Conservation (phyloP, 257 asterid species). For the Catharanthus roseus region DNA sequence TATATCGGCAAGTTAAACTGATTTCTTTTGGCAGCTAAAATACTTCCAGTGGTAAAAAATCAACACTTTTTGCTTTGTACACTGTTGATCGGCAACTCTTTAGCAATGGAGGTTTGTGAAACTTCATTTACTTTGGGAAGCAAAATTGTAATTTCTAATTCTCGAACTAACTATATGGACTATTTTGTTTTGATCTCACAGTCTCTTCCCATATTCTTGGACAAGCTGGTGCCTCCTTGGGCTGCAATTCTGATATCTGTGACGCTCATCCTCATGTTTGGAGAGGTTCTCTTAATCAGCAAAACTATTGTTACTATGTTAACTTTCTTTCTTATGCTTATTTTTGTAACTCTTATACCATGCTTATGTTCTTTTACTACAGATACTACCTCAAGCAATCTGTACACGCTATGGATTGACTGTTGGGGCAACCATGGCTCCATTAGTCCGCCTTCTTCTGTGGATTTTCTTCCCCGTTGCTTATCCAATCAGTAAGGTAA, state of each 20-base stretch:
- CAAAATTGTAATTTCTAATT: conserved; percentile 1
- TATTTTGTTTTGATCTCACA: conserved; percentile 21
- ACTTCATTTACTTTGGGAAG: conserved; percentile 12
- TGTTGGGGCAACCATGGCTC: conserved; percentile 87
- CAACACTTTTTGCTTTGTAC: conserved; percentile 98
- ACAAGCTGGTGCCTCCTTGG: conserved; percentile 97
- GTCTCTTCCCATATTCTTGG: conserved; percentile 98
- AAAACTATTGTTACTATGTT: conserved; percentile 1
- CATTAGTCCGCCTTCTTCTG: conserved; percentile 84
- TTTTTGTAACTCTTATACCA: neutral
- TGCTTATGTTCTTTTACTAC: conserved; percentile 6
- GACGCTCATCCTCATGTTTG: conserved; percentile 92
- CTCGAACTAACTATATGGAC: neutral
- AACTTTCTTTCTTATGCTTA: conserved; percentile 6
- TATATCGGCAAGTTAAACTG: neutral
- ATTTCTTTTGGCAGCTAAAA: conserved; percentile 64
- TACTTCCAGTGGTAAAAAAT: conserved; percentile 93
- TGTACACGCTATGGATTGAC: conserved; percentile 92
- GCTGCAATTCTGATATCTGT: conserved; percentile 88
- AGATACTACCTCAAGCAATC: conserved; percentile 98
- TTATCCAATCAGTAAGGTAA: conserved; percentile 97
- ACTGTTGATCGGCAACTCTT: conserved; percentile 98
- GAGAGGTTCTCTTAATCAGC: conserved; percentile 57
- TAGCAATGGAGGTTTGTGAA: conserved; percentile 93
- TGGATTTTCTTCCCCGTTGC: conserved; percentile 85